phyloP scores from a whole-genome alignment of 768 basidiomycete genomes.

The Hygrophoropsis aurantiaca region DNA sequence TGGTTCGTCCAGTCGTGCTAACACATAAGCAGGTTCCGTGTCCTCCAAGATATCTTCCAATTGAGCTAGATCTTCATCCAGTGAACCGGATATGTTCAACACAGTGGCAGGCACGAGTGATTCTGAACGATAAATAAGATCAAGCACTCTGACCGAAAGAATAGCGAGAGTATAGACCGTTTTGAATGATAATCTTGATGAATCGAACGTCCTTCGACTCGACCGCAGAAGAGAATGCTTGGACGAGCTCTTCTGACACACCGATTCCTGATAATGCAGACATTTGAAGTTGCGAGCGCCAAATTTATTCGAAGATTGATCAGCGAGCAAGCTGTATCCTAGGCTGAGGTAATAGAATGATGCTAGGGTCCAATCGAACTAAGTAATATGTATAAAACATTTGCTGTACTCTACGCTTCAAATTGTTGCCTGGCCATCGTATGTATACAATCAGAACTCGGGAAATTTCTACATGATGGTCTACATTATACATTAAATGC shows the following conservation, averaged over 20 bases:
- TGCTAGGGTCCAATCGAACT: too few relatives aligned
- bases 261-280: conserved; percentile 73
- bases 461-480: conserved; percentile 6
- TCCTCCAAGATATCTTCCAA: conserved; percentile 62
- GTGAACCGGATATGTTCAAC: conserved; percentile 46
- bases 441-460: too few relatives aligned
- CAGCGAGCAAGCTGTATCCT: not conserved
- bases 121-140: conserved; percentile 47
- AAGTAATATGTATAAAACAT: too few relatives aligned
- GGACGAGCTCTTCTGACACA: conserved; percentile 56
- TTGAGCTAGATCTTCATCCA: conserved; percentile 60
- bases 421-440: too few relatives aligned
- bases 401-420: too few relatives aligned
- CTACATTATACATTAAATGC: conserved; percentile 34
- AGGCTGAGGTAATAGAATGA: too few relatives aligned
- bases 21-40: conserved; percentile 70
- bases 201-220: conserved; percentile 57
- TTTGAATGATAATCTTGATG: conserved; percentile 72
- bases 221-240: conserved; percentile 58
- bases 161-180: conserved; percentile 55
- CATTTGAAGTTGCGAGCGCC: conserved; percentile 40
- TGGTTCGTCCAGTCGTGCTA: conserved; percentile 62
- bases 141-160: not conserved
- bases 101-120: conserved; percentile 61
- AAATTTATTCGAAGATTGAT: not conserved